These are phyloP conservation scores for Corymbia calophylla DNA, from an alignment of 441 rosid genomes.

Conservation along the genomic window DNA sequence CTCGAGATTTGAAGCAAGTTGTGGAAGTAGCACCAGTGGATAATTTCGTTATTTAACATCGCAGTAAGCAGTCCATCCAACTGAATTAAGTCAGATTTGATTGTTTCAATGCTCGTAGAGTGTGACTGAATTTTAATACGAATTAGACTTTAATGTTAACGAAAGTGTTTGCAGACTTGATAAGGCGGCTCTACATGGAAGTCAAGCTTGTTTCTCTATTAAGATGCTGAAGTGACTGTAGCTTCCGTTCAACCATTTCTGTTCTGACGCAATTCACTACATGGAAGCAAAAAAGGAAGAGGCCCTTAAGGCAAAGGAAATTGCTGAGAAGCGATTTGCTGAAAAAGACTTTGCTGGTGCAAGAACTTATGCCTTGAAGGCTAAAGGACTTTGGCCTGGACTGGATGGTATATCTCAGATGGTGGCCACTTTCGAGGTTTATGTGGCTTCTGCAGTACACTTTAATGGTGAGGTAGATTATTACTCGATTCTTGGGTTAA, in stretches of 20 bases:
- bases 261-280: constrained; percentile 10
- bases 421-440: constrained; percentile 86
- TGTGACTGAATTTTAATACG: constrained; percentile 27
- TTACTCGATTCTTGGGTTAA: constrained; percentile 81
- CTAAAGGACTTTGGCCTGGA: constrained; percentile 69
- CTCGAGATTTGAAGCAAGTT: not conserved
- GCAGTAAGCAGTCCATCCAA: not conserved
- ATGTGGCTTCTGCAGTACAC: constrained; percentile 66
- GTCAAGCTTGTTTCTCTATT: constrained; percentile 12
- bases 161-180: constrained; percentile 36
- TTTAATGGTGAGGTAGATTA: constrained; percentile 65
- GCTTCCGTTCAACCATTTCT: constrained; percentile 22
- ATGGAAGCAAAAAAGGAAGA: constrained; percentile 78
- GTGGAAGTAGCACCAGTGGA: not conserved
- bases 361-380: constrained; percentile 72
- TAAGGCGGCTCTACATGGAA: constrained; percentile 21
- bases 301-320: constrained; percentile 80
- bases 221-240: constrained; percentile 18
- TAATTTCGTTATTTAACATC: not conserved
- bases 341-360: constrained; percentile 78
- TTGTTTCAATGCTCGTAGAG: not conserved
- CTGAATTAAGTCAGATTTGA: not conserved
- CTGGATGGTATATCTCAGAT: constrained; percentile 89
- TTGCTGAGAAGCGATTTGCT: constrained; percentile 75
- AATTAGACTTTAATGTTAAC: not conserved